These are phyloP conservation scores for Syzygium syzygioides DNA, from an alignment of 441 rosid genomes.

Conservation along the genomic window DNA sequence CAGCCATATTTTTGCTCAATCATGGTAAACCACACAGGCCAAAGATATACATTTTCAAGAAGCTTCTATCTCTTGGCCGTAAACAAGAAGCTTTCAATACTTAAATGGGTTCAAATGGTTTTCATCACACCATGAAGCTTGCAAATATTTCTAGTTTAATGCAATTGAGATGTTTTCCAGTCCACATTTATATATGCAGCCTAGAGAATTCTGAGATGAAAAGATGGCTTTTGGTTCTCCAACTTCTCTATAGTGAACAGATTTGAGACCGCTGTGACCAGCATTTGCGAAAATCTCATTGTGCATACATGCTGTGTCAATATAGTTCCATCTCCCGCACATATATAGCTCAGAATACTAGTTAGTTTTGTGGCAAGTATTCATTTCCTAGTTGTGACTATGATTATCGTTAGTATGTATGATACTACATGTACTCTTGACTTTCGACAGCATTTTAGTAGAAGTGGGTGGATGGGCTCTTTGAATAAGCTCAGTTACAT, in stretches of 20 bases:
- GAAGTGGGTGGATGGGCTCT: not conserved
- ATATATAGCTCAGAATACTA: not conserved
- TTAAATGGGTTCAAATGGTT: not conserved
- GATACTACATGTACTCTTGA: not conserved
- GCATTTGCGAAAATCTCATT: not conserved
- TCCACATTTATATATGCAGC: not conserved
- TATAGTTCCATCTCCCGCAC: not conserved
- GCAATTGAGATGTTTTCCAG: not conserved
- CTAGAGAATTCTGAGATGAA: not conserved
- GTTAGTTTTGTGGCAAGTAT: not conserved
- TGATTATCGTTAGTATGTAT: not conserved
- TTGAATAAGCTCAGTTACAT: not conserved
- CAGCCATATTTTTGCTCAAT: not conserved
- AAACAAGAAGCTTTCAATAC: not conserved
- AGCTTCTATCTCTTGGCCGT: not conserved
- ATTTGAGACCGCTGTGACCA: not conserved
- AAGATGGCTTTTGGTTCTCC: not conserved
- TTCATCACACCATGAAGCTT: not conserved
- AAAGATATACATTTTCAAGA: not conserved
- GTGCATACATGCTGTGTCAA: not conserved
- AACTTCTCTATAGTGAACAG: not conserved
- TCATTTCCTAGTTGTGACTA: not conserved
- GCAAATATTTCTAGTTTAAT: not conserved
- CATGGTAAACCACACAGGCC: not conserved
- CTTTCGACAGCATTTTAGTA: not conserved